Conservation (phyloP, 495 filamentous ascomycete genomes). For the Jackrogersella minutella region DNA sequence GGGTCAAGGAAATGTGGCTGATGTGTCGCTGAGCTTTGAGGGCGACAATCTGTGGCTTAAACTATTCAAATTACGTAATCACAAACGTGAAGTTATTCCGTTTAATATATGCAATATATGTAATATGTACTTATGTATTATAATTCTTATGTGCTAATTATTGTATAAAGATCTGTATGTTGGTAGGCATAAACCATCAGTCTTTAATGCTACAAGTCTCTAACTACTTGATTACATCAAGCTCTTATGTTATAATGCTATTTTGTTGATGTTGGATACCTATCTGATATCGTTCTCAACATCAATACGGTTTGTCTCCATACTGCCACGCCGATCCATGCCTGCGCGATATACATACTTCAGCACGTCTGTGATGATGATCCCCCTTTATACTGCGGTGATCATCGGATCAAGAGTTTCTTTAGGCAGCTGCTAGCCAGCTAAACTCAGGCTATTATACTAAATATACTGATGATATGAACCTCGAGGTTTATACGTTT, state of each 20-base stretch:
- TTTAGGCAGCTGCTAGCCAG: neutral
- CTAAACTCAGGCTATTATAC: too few relatives aligned
- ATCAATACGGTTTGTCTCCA: neutral
- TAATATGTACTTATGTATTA: too few relatives aligned
- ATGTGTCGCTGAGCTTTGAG: neutral
- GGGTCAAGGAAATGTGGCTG: conserved; percentile 19
- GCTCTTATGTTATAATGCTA: neutral
- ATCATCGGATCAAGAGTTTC: neutral
- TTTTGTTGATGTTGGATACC: neutral
- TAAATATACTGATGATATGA: neutral
- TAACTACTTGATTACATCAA: too few relatives aligned
- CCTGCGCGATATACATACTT: neutral
- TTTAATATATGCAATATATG: too few relatives aligned
- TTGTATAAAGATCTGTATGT: too few relatives aligned
- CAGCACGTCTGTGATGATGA: conserved; percentile 11
- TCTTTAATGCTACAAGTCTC: too few relatives aligned
- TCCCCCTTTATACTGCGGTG: conserved; percentile 21
- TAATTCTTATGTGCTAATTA: too few relatives aligned
- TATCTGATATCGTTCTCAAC: neutral
- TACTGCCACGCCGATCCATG: conserved; percentile 9
- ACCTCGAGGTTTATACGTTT: neutral
- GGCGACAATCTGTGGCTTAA: neutral
- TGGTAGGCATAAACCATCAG: too few relatives aligned
- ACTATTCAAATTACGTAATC: neutral
- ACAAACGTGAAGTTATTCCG: too few relatives aligned